Evolutionary conservation across 2,329 filamentous ascomycete genomes (phyloP).

Genomic region (Botrytis galanthina): DNA sequence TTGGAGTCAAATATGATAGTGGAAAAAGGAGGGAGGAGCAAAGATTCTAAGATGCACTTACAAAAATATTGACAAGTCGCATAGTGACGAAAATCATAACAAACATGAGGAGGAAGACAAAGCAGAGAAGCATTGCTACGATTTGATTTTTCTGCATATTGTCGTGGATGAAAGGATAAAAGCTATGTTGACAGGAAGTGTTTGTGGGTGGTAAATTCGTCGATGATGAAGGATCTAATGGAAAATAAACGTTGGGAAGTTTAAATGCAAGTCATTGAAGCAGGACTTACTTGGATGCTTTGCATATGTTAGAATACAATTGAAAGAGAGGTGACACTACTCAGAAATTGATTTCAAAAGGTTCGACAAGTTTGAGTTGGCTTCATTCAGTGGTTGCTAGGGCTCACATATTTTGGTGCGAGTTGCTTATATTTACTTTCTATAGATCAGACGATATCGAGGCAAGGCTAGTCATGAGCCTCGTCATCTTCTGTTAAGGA

Average conservation of each 20-base stretch:
- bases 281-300: neutral
- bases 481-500: slow-evolving; percentile 8
- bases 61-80: slow-evolving; percentile 16
- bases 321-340: neutral
- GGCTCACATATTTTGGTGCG: neutral
- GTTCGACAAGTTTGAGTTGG: neutral
- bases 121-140: slow-evolving; percentile 8
- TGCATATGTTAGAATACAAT: neutral
- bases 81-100: slow-evolving; percentile 8
- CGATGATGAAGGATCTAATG: neutral
- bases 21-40: neutral
- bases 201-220: neutral
- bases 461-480: neutral
- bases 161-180: neutral
- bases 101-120: slow-evolving; percentile 17
- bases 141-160: slow-evolving; percentile 13
- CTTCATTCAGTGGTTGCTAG: neutral
- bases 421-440: neutral
- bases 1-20: no score
- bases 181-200: neutral
- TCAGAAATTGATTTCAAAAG: neutral
- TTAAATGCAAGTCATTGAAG: neutral
- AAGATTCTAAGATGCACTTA: neutral
- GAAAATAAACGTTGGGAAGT: neutral
- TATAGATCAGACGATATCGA: neutral